phyloP scores from a whole-genome alignment of 139 green algal genomes.

The Micromonas commoda region DNA sequence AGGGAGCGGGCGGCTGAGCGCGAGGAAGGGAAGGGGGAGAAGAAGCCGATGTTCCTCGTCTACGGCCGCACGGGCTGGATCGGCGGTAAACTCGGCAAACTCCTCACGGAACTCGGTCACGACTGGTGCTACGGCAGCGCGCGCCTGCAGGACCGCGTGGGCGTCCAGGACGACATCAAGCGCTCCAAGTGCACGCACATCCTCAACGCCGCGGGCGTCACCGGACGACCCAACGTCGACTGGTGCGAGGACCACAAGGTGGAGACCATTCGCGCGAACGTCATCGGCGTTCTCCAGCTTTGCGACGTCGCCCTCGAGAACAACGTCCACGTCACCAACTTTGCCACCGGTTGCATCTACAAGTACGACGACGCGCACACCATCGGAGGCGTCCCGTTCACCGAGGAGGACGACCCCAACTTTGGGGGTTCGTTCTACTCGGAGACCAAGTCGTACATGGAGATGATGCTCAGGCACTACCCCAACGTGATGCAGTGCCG shows the following conservation, averaged over 20 bases:
- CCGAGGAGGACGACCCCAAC: slow-evolving; percentile 85
- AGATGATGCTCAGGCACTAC: slow-evolving; percentile 83
- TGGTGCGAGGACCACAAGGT: slow-evolving; percentile 97
- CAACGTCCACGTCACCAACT: slow-evolving; percentile 89
- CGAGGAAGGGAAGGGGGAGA: background rate
- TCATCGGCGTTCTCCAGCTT: slow-evolving; percentile 88
- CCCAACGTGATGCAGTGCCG: slow-evolving; percentile 86
- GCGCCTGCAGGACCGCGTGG: slow-evolving; percentile 76
- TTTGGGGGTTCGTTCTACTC: slow-evolving; percentile 97
- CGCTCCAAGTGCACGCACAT: slow-evolving; percentile 91
- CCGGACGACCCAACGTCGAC: slow-evolving; percentile 93
- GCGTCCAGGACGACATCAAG: slow-evolving; percentile 78
- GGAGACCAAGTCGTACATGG: slow-evolving; percentile 84
- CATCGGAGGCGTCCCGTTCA: slow-evolving; percentile 70
- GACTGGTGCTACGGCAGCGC: slow-evolving; percentile 74
- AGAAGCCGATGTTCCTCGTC: slow-evolving; percentile 60
- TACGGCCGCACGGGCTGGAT: slow-evolving; percentile 85
- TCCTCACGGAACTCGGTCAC: slow-evolving; percentile 69
- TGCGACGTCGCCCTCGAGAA: slow-evolving; percentile 62
- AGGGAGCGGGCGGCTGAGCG: background rate
- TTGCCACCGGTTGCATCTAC: slow-evolving; percentile 97
- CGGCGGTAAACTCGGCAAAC: slow-evolving; percentile 67
- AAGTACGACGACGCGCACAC: slow-evolving; percentile 82
- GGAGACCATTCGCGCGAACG: slow-evolving; percentile 89
- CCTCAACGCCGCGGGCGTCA: slow-evolving; percentile 88